Conservation (phyloP, 1,284 basidiomycete species). For the Ganoderma multipileum region DNA sequence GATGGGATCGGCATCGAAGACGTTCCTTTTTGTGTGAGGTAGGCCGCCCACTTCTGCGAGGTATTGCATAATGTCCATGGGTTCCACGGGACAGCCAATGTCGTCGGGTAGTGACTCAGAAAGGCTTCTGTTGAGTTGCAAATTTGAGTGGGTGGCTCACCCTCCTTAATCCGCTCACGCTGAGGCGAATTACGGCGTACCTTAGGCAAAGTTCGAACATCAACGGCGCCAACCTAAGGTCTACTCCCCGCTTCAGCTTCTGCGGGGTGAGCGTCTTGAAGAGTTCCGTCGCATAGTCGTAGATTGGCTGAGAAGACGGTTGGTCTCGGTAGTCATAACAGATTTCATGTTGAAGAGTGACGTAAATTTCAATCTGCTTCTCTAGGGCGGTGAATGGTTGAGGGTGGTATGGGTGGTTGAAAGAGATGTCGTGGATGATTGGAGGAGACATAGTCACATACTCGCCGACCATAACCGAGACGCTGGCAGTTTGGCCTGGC, state of each 20-base stretch:
- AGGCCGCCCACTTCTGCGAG: neutral
- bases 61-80: neutral
- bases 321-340: conserved; percentile 5
- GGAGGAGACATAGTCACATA: neutral
- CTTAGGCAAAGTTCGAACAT: conserved; percentile 1
- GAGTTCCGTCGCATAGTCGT: neutral
- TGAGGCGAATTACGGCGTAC: neutral
- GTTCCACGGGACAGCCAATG: neutral
- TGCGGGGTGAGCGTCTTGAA: neutral
- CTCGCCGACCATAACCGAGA: too few species aligned
- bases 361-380: neutral
- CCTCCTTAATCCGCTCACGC: neutral
- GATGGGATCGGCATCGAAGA: neutral
- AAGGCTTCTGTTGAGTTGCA: neutral
- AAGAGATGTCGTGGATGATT: neutral
- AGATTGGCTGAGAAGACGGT: neutral
- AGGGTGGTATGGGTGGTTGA: neutral
- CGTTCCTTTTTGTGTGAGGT: neutral
- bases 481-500: too few species aligned
- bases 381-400: neutral
- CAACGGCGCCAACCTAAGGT: neutral
- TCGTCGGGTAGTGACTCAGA: neutral
- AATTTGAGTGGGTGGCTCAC: neutral
- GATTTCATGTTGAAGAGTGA: conserved; percentile 1
- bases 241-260: neutral